phyloP scores from a whole-genome alignment of 1,284 basidiomycete species.

The Malassezia vespertilionis region DNA sequence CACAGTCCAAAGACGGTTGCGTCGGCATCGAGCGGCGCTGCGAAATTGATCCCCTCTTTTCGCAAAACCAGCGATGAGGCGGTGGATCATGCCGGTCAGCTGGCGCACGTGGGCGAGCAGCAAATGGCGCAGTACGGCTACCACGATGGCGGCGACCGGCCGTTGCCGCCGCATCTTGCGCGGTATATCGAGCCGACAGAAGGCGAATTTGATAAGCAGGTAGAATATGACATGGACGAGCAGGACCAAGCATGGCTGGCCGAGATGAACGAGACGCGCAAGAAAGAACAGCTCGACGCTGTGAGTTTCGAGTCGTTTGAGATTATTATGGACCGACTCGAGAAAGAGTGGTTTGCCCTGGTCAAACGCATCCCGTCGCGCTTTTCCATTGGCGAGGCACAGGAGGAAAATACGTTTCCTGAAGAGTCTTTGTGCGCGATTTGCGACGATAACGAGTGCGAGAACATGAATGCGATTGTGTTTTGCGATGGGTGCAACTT shows the following conservation, averaged over 20 bases:
- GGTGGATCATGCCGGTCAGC: constrained; percentile 18
- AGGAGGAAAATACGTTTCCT: constrained; percentile 22
- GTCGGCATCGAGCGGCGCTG: constrained; percentile 2
- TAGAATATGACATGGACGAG: constrained; percentile 99
- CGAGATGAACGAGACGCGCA: constrained; percentile 68
- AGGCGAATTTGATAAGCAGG: constrained; percentile 76
- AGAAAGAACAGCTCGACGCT: constrained; percentile 61
- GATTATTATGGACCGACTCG: constrained; percentile 88
- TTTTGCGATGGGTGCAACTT: constrained; percentile 99
- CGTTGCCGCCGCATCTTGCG: constrained; percentile 72
- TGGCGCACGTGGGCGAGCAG: constrained; percentile 28
- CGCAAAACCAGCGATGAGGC: constrained; percentile 31
- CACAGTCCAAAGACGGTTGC: constrained; percentile 1
- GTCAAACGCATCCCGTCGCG: constrained; percentile 35
- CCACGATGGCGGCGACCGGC: constrained; percentile 67
- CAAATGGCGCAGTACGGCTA: constrained; percentile 38
- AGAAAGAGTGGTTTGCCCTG: constrained; percentile 84
- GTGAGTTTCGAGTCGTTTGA: constrained; percentile 72
- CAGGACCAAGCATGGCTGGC: constrained; percentile 98
- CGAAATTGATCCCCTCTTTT: constrained; percentile 22
- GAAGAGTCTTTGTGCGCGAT: constrained; percentile 70
- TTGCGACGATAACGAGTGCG: constrained; percentile 95
- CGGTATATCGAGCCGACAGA: constrained; percentile 88
- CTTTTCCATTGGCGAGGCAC: constrained; percentile 15
- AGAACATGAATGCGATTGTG: constrained; percentile 97